Evolutionary conservation across 2,329 filamentous ascomycete species (phyloP).

Genomic region (Trichoderma semiorbis): DNA sequence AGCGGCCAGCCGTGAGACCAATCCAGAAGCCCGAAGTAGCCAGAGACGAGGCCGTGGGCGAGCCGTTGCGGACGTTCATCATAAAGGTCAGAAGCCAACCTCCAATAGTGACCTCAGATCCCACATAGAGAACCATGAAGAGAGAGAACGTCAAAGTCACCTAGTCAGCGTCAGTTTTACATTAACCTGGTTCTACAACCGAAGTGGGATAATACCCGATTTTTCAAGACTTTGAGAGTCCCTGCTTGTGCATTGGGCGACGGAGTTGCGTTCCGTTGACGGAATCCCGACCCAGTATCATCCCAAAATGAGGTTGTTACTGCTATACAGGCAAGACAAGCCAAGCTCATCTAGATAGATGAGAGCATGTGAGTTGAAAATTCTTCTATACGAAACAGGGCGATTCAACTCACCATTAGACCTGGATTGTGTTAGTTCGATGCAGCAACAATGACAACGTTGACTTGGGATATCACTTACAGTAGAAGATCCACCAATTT

Average conservation of each 20-base stretch:
- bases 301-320: constrained; percentile 16
- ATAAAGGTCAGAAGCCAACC: constrained; percentile 86
- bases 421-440: neutral
- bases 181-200: neutral
- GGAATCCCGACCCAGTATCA: neutral
- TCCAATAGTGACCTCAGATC: constrained; percentile 69
- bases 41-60: constrained; percentile 62
- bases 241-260: neutral
- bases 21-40: constrained; percentile 79
- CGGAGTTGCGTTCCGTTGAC: neutral
- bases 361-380: neutral
- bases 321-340: neutral
- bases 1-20: constrained; percentile 68
- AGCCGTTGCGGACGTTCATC: constrained; percentile 66
- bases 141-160: constrained; percentile 12
- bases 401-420: neutral
- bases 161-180: neutral
- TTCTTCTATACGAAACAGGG: neutral
- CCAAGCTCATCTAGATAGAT: neutral
- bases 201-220: neutral
- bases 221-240: constrained; percentile 6
- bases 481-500: constrained; percentile 16
- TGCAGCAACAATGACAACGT: neutral
- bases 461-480: neutral
- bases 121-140: constrained; percentile 75